Conservation (phyloP, 1,139 yeast genomes). For the Wickerhamomyces sp. region DNA sequence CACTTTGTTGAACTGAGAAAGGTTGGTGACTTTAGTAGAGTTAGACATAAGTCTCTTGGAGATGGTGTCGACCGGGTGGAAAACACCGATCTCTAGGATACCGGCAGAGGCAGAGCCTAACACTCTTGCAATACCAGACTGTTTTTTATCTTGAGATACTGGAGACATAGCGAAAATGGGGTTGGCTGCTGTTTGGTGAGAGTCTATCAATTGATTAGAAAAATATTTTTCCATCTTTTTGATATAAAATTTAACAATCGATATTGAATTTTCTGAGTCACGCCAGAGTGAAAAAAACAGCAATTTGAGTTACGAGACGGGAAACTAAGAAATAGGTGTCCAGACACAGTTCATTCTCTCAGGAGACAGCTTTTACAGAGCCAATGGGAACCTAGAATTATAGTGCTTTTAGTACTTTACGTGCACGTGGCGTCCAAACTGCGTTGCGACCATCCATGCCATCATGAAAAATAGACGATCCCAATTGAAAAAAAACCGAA, state of each 20-base stretch:
- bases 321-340: neutral
- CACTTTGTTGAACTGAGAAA: slow-evolving; percentile 71
- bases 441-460: neutral
- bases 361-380: too few species aligned
- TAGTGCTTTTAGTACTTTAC: too few species aligned
- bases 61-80: slow-evolving; percentile 98
- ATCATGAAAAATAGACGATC: neutral
- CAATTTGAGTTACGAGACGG: neutral
- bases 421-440: neutral
- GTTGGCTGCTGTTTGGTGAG: neutral
- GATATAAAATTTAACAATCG: neutral
- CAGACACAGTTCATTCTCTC: too few species aligned
- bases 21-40: slow-evolving; percentile 64
- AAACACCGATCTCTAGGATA: slow-evolving; percentile 90
- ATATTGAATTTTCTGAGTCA: neutral
- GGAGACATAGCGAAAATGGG: slow-evolving; percentile 21
- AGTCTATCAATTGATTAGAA: neutral
- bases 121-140: slow-evolving; percentile 85
- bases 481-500: neutral
- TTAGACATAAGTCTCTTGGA: slow-evolving; percentile 98
- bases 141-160: slow-evolving; percentile 61
- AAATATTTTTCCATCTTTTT: neutral
- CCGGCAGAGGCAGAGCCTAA: slow-evolving; percentile 98
- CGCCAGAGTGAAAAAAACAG: neutral
- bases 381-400: too few species aligned